Evolutionary conservation across 805 yeast species (phyloP).

Genomic region (Zygosaccharomyces rouxii): DNA sequence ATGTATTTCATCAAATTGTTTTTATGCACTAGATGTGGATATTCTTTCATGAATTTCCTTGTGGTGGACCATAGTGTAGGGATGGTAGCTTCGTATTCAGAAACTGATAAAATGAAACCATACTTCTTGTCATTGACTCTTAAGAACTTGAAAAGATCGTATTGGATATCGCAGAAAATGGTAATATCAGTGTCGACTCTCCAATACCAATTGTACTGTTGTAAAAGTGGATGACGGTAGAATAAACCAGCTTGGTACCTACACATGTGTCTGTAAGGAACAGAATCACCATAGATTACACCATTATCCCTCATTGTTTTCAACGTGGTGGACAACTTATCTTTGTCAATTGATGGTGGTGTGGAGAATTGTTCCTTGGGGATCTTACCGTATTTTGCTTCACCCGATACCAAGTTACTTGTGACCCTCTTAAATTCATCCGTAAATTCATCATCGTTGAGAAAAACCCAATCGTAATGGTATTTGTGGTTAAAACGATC

Average conservation of each 20-base stretch:
- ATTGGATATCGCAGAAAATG: constrained; percentile 55
- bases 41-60: constrained; percentile 42
- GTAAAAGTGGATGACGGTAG: constrained; percentile 53
- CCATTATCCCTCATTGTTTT: constrained; percentile 40
- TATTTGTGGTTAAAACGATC: constrained; percentile 58
- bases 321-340: constrained; percentile 44
- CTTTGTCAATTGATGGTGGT: constrained; percentile 60
- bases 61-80: constrained; percentile 57
- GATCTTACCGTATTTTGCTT: constrained; percentile 57
- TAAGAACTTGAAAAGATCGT: constrained; percentile 61
- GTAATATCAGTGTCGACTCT: constrained; percentile 69
- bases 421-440: constrained; percentile 51
- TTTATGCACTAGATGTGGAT: constrained; percentile 40
- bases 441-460: constrained; percentile 64
- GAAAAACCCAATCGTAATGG: constrained; percentile 75
- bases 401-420: constrained; percentile 52
- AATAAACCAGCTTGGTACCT: constrained; percentile 51
- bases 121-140: constrained; percentile 50
- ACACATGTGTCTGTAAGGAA: constrained; percentile 67
- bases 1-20: constrained; percentile 61
- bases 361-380: constrained; percentile 64
- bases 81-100: constrained; percentile 60
- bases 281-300: constrained; percentile 55
- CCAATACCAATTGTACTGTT: constrained; percentile 67
- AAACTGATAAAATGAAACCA: constrained; percentile 64